Evolutionary conservation across 352 stramenopile species (phyloP).

Genomic region (Phytophthora europaea): DNA sequence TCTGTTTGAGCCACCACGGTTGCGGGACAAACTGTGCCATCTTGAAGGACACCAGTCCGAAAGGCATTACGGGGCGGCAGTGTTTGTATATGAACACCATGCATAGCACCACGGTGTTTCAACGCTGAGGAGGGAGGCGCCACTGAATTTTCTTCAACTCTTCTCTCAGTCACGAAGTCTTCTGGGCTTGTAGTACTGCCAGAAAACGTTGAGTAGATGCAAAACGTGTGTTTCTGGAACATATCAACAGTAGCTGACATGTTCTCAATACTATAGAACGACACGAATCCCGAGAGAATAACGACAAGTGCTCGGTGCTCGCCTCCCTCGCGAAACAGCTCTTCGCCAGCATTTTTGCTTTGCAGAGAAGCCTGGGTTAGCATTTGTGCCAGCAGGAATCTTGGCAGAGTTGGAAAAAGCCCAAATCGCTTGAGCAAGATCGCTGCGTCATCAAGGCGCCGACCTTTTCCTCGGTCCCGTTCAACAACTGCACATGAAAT

Average conservation of each 20-base stretch:
- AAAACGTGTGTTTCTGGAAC: constrained; percentile 73
- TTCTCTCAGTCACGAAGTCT: constrained; percentile 36
- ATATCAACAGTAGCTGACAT: constrained; percentile 67
- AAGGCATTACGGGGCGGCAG: constrained; percentile 63
- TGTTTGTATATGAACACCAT: constrained; percentile 70
- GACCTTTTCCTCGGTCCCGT: constrained; percentile 3
- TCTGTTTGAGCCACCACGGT: constrained; percentile 67
- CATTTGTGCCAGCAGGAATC: constrained; percentile 54
- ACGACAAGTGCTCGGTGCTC: constrained; percentile 44
- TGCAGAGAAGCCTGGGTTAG: constrained; percentile 45
- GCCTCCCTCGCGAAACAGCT: constrained; percentile 66
- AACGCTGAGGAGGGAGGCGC: not conserved
- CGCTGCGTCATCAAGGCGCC: constrained; percentile 36
- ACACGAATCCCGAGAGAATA: constrained; percentile 62
- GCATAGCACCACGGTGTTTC: constrained; percentile 54
- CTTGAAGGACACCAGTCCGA: constrained; percentile 59
- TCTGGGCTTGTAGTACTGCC: constrained; percentile 42
- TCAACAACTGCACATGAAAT: constrained; percentile 15
- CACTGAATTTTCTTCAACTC: constrained; percentile 6
- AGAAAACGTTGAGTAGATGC: constrained; percentile 47
- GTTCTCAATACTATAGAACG: constrained; percentile 73
- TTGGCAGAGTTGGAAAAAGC: constrained; percentile 45
- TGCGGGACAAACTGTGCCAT: constrained; percentile 49
- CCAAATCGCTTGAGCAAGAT: constrained; percentile 55
- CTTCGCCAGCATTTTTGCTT: constrained; percentile 51